These are phyloP conservation scores for Alloascoidea hylecoeti DNA, from an alignment of 805 yeast genomes.

Conservation along the genomic window DNA sequence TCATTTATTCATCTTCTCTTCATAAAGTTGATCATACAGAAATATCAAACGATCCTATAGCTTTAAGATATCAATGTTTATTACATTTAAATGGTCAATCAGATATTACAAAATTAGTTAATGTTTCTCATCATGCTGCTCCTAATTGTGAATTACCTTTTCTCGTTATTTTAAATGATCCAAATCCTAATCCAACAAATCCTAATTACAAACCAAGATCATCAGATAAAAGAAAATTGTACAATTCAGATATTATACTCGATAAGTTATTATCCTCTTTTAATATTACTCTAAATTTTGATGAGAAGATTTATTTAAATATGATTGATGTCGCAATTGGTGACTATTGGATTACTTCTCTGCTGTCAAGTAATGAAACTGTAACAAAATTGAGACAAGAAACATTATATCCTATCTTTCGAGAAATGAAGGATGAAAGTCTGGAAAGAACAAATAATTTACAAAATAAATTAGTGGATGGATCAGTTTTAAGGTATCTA, in stretches of 20 bases:
- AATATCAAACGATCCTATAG: neutral
- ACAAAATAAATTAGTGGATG: neutral
- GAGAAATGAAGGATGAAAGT: no score
- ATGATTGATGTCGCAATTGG: neutral
- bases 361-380: no score
- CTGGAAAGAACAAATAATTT: no score
- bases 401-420: no score
- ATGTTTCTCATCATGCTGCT: neutral
- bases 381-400: no score
- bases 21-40: no score
- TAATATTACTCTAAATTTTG: neutral
- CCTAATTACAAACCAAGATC: neutral
- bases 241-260: neutral
- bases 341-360: neutral
- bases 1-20: no score
- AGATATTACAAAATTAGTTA: neutral
- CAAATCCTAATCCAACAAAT: neutral
- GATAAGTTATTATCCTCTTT: neutral
- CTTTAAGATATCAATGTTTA: neutral
- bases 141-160: neutral
- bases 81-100: neutral
- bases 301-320: neutral
- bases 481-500: neutral
- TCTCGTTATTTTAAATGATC: neutral
- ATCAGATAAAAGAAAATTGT: neutral